Percentiles rank a stretch among this genome's conserved stretches.
These are phyloP conservation scores for Lolium perenne DNA, from an alignment of 176 grass and related monocot species.

Conservation along the genomic window DNA sequence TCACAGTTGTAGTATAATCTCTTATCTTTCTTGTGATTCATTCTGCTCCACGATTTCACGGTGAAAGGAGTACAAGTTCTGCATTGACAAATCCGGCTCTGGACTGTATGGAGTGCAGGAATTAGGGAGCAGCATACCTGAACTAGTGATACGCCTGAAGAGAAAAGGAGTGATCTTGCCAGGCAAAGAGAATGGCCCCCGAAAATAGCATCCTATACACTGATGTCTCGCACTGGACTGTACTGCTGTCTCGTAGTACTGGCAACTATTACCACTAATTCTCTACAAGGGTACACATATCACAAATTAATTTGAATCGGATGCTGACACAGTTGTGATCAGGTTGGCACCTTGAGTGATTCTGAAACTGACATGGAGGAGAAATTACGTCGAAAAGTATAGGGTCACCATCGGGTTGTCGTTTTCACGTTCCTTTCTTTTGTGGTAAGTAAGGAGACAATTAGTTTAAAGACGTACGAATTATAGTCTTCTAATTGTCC, in stretches of 20 bases:
- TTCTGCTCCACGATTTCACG: background rate
- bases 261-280: background rate
- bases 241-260: background rate
- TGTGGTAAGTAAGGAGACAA: conserved; percentile 51
- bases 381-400: conserved; percentile 32
- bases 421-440: conserved; percentile 43
- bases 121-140: background rate
- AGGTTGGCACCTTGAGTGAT: conserved; percentile 31
- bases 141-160: background rate
- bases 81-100: background rate
- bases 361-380: background rate
- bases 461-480: conserved; percentile 43
- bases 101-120: background rate
- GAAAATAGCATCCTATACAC: conserved; percentile 34
- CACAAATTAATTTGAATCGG: background rate
- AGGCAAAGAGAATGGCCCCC: conserved; percentile 9
- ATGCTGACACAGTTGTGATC: conserved; percentile 24
- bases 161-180: background rate
- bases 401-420: conserved; percentile 31
- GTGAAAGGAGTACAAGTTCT: background rate
- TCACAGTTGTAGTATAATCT: background rate
- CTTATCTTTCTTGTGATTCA: background rate
- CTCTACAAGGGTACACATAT: background rate
- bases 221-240: conserved; percentile 18
- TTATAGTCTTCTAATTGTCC: conserved; percentile 28